phyloP scores from a whole-genome alignment of 176 grass and related monocot genomes.

The Saccharum officinarum region DNA sequence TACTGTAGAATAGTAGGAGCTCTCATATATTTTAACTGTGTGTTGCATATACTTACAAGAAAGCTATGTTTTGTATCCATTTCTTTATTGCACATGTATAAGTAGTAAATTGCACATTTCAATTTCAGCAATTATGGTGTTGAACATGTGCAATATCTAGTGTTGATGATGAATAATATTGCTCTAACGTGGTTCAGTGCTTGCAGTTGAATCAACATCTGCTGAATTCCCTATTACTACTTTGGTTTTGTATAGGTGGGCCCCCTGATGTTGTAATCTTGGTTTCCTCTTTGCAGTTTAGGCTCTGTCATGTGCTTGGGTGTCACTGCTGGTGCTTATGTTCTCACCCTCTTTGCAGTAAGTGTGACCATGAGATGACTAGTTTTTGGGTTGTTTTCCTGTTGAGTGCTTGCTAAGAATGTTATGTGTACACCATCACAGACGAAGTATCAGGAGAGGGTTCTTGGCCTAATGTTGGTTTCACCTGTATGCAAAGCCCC shows the following conservation, averaged over 20 bases:
- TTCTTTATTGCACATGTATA: no score
- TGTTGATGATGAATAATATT: no score
- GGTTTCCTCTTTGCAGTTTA: constrained; percentile 57
- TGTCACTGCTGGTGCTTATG: constrained; percentile 90
- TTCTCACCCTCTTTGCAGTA: constrained; percentile 92
- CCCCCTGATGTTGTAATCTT: constrained; percentile 29
- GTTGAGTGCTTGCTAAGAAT: neutral
- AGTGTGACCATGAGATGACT: constrained; percentile 25
- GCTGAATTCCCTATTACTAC: neutral
- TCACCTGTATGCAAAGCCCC: constrained; percentile 96
- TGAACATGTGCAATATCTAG: no score
- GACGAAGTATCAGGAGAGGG: constrained; percentile 76
- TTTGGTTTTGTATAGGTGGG: neutral
- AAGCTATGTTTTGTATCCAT: no score
- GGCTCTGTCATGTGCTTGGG: constrained; percentile 93
- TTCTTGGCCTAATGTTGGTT: constrained; percentile 88
- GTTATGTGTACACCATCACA: constrained; percentile 35
- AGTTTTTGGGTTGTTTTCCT: constrained; percentile 5
- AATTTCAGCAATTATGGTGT: no score
- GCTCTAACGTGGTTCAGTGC: no score
- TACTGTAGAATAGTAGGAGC: no score
- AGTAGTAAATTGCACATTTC: no score
- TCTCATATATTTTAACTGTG: no score
- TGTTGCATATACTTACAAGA: no score
- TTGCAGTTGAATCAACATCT: neutral